Base-by-base conservation (phyloP, 2,329 filamentous ascomycete genomes). In the Aspergillus tubingensis region DNA sequence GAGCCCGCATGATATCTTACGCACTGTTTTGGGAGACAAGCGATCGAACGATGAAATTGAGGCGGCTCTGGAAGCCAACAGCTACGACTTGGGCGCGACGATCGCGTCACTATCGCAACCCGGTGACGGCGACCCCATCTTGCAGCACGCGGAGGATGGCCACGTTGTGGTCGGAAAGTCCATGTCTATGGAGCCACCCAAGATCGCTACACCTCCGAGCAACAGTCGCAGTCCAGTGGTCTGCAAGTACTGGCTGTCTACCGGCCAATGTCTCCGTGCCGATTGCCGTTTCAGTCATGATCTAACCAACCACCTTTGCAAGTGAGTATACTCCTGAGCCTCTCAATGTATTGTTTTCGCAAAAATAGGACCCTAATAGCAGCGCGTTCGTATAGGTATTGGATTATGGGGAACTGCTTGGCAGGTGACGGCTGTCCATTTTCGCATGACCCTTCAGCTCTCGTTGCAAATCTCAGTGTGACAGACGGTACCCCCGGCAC, bases 201-300 rank as follows among this genome's bases (percentile, higher is more conserved):
- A 92, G 38, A 91, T 93, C 15, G 81, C 85, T 8, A 96, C 92
- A 0, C 93, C 94, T 2, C 86, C 87, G 23, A 85, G 86, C 23
- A 88, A 90, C 71, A 85, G 89, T 68, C 94, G 92, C 75, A 92
- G 90, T 64, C 90, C 92, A 25, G 89, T 97, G 41, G 91, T 98
- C 44, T 99, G 95, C 85, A 96, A 96, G 78, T 99, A 98, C 76
- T 98, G 92, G 82, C 82, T 99, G 65, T 94, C 93, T 8, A 96
- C 91, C 7, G 95, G 95, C n/a, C 91, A 95, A 76, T 99, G 95
- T 75, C 87, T 97, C 56, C 88, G 95, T 61, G 94, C 94, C 62
- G 95, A 99, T 77, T 99, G 95, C 76, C 89, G 94, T 60, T 99
- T 98, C 77, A 96, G 93, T 68, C 95, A 99, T 76, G 94, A 99